These are phyloP conservation scores for Colletotrichum viniferum DNA, from an alignment of 2,329 filamentous ascomycete species.

Conservation along the genomic window DNA sequence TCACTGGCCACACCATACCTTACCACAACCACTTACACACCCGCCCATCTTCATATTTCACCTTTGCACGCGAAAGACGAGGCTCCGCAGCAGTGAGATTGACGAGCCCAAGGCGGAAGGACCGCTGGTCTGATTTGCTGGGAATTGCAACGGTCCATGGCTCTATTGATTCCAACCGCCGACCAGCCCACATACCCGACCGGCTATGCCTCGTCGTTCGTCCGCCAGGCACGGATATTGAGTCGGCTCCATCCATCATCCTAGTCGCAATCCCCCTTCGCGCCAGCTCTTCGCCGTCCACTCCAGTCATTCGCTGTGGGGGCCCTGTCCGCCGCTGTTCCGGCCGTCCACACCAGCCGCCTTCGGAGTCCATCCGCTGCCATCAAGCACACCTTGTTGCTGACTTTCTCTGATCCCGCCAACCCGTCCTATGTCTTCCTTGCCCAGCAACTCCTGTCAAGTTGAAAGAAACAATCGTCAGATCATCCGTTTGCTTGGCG, in stretches of 20 bases:
- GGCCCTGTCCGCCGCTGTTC: background rate
- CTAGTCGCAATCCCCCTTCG: background rate
- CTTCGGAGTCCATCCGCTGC: background rate
- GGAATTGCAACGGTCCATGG: background rate
- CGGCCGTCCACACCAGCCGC: background rate
- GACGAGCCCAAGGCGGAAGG: background rate
- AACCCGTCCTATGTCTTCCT: background rate
- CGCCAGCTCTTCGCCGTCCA: background rate
- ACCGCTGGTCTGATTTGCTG: background rate
- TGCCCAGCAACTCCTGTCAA: constrained; percentile 8
- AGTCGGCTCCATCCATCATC: background rate
- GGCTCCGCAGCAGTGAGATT: background rate
- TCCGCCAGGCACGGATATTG: background rate
- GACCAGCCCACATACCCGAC: background rate
- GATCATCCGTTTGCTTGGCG: background rate
- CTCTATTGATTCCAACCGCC: background rate
- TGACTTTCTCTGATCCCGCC: constrained; percentile 1
- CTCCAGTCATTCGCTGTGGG: background rate
- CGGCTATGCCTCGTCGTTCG: background rate
- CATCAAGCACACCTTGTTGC: background rate
- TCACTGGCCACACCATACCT: background rate
- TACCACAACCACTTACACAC: background rate
- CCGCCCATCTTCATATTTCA: background rate
- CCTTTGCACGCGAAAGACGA: background rate
- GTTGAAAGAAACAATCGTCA: background rate